Base-by-base conservation (phyloP, 2,329 filamentous ascomycete species). In the Beauveria sp. region DNA sequence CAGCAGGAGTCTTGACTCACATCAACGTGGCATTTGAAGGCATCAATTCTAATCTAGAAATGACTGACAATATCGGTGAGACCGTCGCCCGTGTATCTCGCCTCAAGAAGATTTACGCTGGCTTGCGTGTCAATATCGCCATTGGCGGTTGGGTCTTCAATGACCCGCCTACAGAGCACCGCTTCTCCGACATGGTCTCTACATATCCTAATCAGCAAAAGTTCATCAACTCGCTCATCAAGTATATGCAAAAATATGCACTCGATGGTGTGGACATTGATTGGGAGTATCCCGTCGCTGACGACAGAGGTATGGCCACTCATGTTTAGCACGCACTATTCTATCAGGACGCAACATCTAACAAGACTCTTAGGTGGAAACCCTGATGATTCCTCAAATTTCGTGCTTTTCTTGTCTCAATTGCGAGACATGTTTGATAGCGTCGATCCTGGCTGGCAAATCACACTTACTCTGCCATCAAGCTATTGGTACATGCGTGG, bases 81-180 rank as follows among this genome's bases (percentile, higher is more conserved):
- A 58, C 45, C 38, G 46, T 62, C 2, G 34, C 40, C 26, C 46
- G 61, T 20, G 48, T 51, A n/a, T 46, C 49, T 24, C 48, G 48
- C 34, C 56, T 26, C 10, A 62, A 62, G 45, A 28, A 55, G 10
- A 40, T 40, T 28, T 50, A 62, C 46, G 24, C 52, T 28, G 34
- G 24, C 20, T 8, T 62, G 28, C 42, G 52, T 7, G 53, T 62
- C 42, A 57, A 49, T 10, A 53, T 62, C 16, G 64, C 67, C 9
- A 40, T 77, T 12, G 75, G 75, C 4, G 75, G 75, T 3, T 76
- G 72, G 70, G 67, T 71, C 2, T 75, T 78, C 63, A 75, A 70
- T 58, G 75, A 80, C 50, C 67, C 68, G 68, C 43, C 64, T 68
- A 18, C 69, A 66, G 5, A 64, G 67, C n/a, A 68, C 65, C 3